phyloP scores from a whole-genome alignment of 805 yeast genomes.

The Debaryomyces tyrocola region DNA sequence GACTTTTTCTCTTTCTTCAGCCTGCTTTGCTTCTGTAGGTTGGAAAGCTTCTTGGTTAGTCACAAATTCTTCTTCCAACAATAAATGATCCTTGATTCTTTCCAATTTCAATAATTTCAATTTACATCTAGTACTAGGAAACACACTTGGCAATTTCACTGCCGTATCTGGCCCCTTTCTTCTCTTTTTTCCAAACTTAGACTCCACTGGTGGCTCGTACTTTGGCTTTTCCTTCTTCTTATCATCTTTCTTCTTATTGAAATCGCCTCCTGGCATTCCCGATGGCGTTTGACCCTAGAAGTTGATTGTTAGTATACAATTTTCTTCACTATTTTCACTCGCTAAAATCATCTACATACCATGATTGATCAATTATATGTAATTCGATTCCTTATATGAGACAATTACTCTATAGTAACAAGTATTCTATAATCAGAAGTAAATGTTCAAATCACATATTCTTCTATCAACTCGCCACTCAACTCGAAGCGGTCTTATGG shows the following conservation, averaged over 20 bases:
- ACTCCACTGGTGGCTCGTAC: conserved; percentile 97
- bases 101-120: conserved; percentile 88
- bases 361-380: neutral
- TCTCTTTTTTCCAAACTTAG: conserved; percentile 89
- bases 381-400: neutral
- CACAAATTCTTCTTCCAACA: conserved; percentile 94
- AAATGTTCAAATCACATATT: neutral
- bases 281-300: conserved; percentile 55
- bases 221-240: conserved; percentile 85
- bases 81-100: conserved; percentile 92
- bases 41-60: conserved; percentile 91
- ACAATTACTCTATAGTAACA: no score
- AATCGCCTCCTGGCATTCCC: conserved; percentile 53
- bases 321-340: neutral
- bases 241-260: conserved; percentile 55
- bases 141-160: conserved; percentile 78
- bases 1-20: conserved; percentile 91
- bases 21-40: conserved; percentile 95
- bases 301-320: conserved; percentile 6
- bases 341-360: neutral
- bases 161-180: conserved; percentile 90
- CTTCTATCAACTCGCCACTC: neutral
- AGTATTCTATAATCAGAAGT: no score
- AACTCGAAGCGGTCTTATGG: neutral
- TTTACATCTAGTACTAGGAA: conserved; percentile 92